Percentiles rank a stretch among this genome's conserved stretches.
Conservation (phyloP, 495 filamentous ascomycete species). For the Xylaria acuta region DNA sequence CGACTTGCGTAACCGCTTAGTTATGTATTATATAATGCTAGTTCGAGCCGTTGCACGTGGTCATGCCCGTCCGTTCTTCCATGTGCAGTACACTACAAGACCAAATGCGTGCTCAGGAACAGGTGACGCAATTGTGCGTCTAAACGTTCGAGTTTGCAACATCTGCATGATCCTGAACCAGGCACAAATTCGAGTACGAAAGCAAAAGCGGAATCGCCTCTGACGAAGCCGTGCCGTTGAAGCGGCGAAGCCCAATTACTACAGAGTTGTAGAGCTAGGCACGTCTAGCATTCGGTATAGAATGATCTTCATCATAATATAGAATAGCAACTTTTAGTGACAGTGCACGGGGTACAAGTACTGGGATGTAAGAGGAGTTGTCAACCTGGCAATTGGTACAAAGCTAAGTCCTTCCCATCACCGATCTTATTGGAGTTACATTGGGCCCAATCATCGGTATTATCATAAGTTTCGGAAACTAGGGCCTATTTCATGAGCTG, state of each 20-base stretch:
- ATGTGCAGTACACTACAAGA: not conserved
- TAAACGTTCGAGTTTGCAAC: not conserved
- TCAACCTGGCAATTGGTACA: not conserved
- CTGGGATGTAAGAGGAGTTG: not conserved
- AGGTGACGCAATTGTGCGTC: slow-evolving; percentile 16
- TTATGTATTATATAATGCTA: not conserved
- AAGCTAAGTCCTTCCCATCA: not conserved
- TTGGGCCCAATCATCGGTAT: not conserved
- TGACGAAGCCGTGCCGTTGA: not conserved
- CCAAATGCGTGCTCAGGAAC: not conserved
- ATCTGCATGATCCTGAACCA: not conserved
- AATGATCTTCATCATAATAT: not conserved
- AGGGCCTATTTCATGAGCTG: not conserved
- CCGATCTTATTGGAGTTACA: not conserved
- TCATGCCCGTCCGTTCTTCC: not conserved
- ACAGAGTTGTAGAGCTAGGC: not conserved
- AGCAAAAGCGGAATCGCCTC: not conserved
- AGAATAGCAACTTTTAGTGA: not conserved
- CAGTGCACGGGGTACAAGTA: not conserved
- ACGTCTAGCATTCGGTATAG: not conserved
- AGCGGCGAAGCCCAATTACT: not conserved
- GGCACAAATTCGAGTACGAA: too few relatives aligned
- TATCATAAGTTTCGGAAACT: not conserved
- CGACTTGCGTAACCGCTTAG: not conserved
- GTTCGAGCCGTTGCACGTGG: not conserved